phyloP scores from a whole-genome alignment of 2,329 filamentous ascomycete genomes.

The Alternaria sp. region DNA sequence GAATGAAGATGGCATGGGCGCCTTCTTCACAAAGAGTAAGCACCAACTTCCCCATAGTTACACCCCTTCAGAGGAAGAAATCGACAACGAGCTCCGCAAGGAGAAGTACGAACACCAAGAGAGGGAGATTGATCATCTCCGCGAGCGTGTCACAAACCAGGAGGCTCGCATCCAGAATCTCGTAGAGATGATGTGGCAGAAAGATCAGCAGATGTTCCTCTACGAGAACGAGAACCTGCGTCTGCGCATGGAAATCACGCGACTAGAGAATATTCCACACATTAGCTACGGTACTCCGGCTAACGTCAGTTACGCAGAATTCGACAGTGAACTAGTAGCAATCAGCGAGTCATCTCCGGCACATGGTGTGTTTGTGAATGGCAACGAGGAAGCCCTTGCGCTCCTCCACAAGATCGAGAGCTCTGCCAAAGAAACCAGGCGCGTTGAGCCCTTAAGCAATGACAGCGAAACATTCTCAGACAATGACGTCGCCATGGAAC shows the following conservation, averaged over 20 bases:
- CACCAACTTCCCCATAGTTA: conserved; percentile 2
- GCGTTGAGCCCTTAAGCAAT: neutral
- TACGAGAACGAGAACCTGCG: conserved; percentile 4
- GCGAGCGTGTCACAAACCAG: conserved; percentile 5
- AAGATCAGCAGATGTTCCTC: conserved; percentile 3
- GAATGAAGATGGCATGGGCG: conserved; percentile 19
- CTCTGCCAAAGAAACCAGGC: conserved; percentile 14
- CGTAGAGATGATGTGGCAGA: neutral
- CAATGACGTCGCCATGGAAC: conserved; percentile 1
- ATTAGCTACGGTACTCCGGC: conserved; percentile 8
- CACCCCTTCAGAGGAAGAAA: neutral
- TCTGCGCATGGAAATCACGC: neutral
- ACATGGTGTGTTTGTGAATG: conserved; percentile 17
- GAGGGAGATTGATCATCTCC: conserved; percentile 15
- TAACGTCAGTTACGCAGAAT: conserved; percentile 22
- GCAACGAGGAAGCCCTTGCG: conserved; percentile 27
- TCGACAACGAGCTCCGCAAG: neutral
- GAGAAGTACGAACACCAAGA: conserved; percentile 4
- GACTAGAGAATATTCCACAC: neutral
- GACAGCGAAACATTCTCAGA: conserved; percentile 1
- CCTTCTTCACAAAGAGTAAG: conserved; percentile 33
- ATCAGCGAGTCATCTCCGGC: conserved; percentile 8
- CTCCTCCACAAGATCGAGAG: conserved; percentile 31
- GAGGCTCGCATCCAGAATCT: conserved; percentile 11
- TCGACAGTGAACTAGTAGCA: conserved; percentile 22